Conservation (phyloP, 768 basidiomycete species). For the Russula virescens region DNA sequence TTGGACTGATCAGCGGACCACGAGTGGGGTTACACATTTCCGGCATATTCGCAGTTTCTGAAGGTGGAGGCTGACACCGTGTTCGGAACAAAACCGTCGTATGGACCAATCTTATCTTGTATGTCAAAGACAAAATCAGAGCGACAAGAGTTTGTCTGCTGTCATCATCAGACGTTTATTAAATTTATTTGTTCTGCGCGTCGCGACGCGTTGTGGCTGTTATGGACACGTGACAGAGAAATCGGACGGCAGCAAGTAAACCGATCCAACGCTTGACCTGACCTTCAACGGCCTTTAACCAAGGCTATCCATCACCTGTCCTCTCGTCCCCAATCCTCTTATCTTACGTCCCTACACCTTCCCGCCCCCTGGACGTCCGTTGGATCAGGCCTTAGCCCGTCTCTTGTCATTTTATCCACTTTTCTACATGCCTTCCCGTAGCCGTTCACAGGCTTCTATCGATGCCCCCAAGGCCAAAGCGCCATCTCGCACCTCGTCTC, state of each 20-base stretch:
- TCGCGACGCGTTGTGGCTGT: conserved; percentile 18
- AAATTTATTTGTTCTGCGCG: not conserved
- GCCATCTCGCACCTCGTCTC: conserved; percentile 19
- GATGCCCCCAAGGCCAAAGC: conserved; percentile 12
- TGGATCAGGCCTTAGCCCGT: not conserved
- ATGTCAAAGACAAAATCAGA: no score
- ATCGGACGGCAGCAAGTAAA: no score
- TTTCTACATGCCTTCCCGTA: conserved; percentile 18
- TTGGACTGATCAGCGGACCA: no score
- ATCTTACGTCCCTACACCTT: not conserved
- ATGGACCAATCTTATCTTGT: no score
- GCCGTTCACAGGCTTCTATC: conserved; percentile 18
- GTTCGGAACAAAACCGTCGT: no score
- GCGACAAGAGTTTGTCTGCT: no score
- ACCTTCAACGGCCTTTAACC: no score
- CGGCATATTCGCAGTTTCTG: no score
- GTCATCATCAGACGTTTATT: no score
- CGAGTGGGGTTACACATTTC: no score
- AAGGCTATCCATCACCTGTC: not conserved
- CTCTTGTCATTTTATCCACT: not conserved
- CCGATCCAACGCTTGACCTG: not conserved
- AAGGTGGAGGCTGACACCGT: no score
- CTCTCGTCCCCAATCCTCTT: not conserved
- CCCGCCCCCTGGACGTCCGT: not conserved
- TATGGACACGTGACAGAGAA: conserved; percentile 4